These are phyloP conservation scores for Amanita muscaria DNA, from an alignment of 768 basidiomycete genomes.

Conservation along the genomic window DNA sequence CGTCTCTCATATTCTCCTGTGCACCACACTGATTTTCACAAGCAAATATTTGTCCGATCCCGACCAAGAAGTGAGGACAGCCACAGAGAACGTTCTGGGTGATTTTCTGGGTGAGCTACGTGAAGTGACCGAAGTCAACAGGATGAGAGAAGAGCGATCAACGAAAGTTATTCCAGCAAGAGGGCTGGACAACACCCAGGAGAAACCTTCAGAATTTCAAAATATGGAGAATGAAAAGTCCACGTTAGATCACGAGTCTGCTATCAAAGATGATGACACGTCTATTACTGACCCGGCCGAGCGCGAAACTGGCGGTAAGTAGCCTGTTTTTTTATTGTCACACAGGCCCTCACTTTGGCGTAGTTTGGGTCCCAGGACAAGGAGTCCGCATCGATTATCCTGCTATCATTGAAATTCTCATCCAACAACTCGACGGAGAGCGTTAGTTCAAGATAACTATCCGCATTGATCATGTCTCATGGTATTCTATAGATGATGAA, in stretches of 20 bases:
- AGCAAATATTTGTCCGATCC: slow-evolving; percentile 96
- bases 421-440: slow-evolving; percentile 76
- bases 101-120: slow-evolving; percentile 89
- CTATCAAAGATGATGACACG: slow-evolving; percentile 31
- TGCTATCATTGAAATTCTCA: slow-evolving; percentile 88
- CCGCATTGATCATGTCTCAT: slow-evolving; percentile 6
- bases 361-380: slow-evolving; percentile 90
- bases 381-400: slow-evolving; percentile 87
- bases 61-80: slow-evolving; percentile 84
- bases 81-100: slow-evolving; percentile 81
- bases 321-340: background rate
- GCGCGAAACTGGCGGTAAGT: slow-evolving; percentile 57
- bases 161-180: slow-evolving; percentile 35
- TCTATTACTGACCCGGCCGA: slow-evolving; percentile 40
- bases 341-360: slow-evolving; percentile 9
- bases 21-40: slow-evolving; percentile 8
- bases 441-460: slow-evolving; percentile 41
- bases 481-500: slow-evolving; percentile 62
- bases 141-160: slow-evolving; percentile 50
- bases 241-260: slow-evolving; percentile 32
- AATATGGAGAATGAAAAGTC: slow-evolving; percentile 40
- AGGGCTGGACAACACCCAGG: slow-evolving; percentile 33
- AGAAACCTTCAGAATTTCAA: slow-evolving; percentile 48
- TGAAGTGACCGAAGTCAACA: slow-evolving; percentile 71
- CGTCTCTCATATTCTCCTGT: slow-evolving; percentile 11